Evolutionary conservation across 768 basidiomycete genomes (phyloP), one percentile per base, ranked within the genome.

Genomic region (Inosperma sp.): DNA sequence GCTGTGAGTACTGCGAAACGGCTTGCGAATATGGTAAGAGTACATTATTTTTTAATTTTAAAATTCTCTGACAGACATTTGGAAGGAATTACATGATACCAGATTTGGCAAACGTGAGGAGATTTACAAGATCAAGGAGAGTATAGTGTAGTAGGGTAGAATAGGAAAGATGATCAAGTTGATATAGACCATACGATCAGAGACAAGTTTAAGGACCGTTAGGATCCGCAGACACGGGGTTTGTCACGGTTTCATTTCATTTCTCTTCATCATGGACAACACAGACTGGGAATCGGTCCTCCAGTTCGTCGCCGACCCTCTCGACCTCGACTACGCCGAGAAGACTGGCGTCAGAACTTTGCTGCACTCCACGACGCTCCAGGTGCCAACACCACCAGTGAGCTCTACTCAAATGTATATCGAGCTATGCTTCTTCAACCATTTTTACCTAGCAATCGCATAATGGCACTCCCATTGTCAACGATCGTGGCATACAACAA

Each of bases 1-100:
- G 68, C 72, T 4, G 93, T 99, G n/a, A 89, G 88, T 7, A 89
- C 87, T 0, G 95, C 94, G 2, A 93, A 96, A 66, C 81, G 96
- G 23, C 68, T 95, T 39, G 95, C 96, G 1, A 90, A 85, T 49
- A 95, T 97, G 93, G 93, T 92, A n/a, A 31, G 7, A 12, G 1
- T 19, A n/a, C 9, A 31, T 41, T 40, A 30, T 49, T 26, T 39
- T 49, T 17, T n/a, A n/a, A n/a, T n/a, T n/a, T n/a, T n/a, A n/a
- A n/a, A n/a, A n/a, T n/a, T n/a, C n/a, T n/a, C n/a, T n/a, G n/a
- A n/a, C n/a, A n/a, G n/a, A 49, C 27, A 25, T 52, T 37, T 43
- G 41, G 44, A 64, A 88, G 84, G 86, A 92, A 67, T 70, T 97
- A 52, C 85, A 93, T 56, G 89, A 92, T 56, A 86, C 90, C 14